Evolutionary conservation across 768 basidiomycete species (phyloP).

Genomic region (Leccinum broughii): DNA sequence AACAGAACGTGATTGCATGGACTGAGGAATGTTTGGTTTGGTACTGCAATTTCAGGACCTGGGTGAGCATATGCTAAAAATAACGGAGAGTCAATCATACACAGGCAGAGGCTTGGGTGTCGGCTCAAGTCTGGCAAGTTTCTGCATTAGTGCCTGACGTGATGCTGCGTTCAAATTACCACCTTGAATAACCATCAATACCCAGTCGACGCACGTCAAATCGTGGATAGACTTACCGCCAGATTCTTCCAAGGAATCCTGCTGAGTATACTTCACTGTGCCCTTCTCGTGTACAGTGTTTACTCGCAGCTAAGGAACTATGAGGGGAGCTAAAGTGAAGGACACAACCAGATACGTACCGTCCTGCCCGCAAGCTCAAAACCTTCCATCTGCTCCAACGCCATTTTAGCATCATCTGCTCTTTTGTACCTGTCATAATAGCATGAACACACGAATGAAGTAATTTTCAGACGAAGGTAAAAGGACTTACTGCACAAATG

Average conservation of each 20-base stretch:
- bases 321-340: constrained; percentile 16
- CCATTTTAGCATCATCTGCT: constrained; percentile 93
- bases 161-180: constrained; percentile 98
- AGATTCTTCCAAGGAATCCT: constrained; percentile 84
- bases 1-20: constrained; percentile 88
- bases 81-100: constrained; percentile 42
- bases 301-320: constrained; percentile 63
- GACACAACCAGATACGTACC: constrained; percentile 42
- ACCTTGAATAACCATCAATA: constrained; percentile 47
- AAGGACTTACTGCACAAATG: constrained; percentile 85
- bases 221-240: constrained; percentile 56
- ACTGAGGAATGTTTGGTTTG: constrained; percentile 77
- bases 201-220: background rate
- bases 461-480: background rate
- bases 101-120: constrained; percentile 58
- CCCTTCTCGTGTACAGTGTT: constrained; percentile 94
- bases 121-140: constrained; percentile 94
- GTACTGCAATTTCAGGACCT: constrained; percentile 42
- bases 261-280: constrained; percentile 67
- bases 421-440: constrained; percentile 70
- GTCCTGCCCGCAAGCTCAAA: constrained; percentile 96
- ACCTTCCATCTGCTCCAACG: constrained; percentile 97
- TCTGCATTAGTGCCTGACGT: constrained; percentile 99
- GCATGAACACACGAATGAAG: constrained; percentile 4
- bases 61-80: constrained; percentile 14